Evolutionary conservation across 192 early-diverging fungal genomes (phyloP), one percentile per base, ranked within the genome.

Genomic region (Powellomyces hirtus): DNA sequence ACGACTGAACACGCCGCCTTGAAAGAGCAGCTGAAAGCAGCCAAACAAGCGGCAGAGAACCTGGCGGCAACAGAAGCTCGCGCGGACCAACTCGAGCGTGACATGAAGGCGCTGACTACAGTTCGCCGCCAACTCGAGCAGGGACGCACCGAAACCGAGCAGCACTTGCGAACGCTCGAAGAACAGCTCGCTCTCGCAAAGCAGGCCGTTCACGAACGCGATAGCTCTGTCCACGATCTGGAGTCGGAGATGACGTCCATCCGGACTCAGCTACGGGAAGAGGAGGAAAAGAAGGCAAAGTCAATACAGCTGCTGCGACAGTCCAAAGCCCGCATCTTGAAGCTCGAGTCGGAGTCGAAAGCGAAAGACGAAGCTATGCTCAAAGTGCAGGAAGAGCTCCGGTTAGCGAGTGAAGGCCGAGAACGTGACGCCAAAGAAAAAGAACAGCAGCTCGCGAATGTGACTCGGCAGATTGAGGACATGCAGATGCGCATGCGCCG

Each of bases 201-300:
- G 57, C 68, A 76, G 37, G 33, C 68, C 10, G 44, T 61, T 22
- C 71, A 76, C 40, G 37, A 38, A 14, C 72, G 69, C 40, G 71
- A 74, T 38, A 71, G 64, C 38, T 5, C 62, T 34, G 11, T 62
- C 18, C n/a, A 62, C 10, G 44, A 31, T n/a, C 31, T 58, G 4
- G 53, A 46, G 16, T 22, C 66, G 13, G 52, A 70, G 30, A 24
- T 70, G 24, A 53, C 38, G 11, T 14, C 29, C 3, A 10, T 65
- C 6, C 44, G 42, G 26, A n/a, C 60, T 34, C 67, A 75, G 59
- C 66, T 81, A 1, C 33, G 57, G 13, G 75, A 82, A 50, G 80
- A 80, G 66, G 80, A 82, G 52, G 83, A 85, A 52, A 85, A 82
- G 70, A 85, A 85, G 62, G 69, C 57, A 38, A 85, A 85, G 68